Evolutionary conservation across 371 early-diverging fungal genomes (phyloP), one percentile per base, ranked within the genome.

Genomic region (Gilbertella persicaria): DNA sequence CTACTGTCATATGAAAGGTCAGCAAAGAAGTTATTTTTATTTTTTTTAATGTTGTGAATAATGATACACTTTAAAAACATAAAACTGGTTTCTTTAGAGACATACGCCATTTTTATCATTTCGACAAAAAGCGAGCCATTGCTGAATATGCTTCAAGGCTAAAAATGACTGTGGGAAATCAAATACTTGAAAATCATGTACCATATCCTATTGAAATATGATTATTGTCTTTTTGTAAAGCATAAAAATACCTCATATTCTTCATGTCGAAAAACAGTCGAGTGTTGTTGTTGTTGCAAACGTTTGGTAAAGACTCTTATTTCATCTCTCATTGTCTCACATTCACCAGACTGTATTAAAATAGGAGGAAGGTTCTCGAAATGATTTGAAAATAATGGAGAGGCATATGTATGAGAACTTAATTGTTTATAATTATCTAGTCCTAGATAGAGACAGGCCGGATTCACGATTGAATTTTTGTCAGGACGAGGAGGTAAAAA

Each of bases 311-410:
- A 48, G 9, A 29, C 33, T 3, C 26, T 29, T 24, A 64, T 55
- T 43, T 82, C 84, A 50, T 79, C 79, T 23, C 73, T 59, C 39
- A 81, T 60, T 21, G 69, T 50, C 45, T 84, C 84, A 16, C 57
- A 60, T 16, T 55, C 67, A 16, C 84, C 83, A 23, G 58, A 61
- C 51, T 80, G 81, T 29, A 84, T 79, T 35, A 82, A 52, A 4
- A 72, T 60, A 3, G 81, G 83, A 5, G 74, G 72, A 12, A 79
- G 29, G 9, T 61, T 45, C 8, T 60, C 46, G 21, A 73, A 60
- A 25, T 49, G 30, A 41, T 62, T 43, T 10, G 44, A 35, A 47
- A 36, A 55, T 6, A 50, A 40, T n/a, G 57, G 57, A 3, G 62
- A 62, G 4, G 45, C 66, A 20, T 65, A 58, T 7, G 64, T 57